Evolutionary conservation across 1,284 basidiomycete genomes (phyloP), one percentile per base, ranked within the genome.

Genomic region (Neonothopanus nambi): DNA sequence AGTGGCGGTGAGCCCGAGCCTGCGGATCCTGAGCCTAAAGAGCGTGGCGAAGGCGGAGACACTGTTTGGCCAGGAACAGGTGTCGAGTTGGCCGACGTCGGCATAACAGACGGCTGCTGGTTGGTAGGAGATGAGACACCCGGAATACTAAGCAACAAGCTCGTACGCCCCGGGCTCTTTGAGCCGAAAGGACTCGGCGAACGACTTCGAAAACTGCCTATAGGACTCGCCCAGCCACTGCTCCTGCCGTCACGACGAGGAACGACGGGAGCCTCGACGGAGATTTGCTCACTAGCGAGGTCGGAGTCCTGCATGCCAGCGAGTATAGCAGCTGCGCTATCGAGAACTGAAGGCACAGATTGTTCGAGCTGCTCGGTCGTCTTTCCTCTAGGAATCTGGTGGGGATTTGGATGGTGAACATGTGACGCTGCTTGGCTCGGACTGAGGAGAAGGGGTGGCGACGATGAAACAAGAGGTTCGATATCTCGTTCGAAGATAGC

Each of bases 401-500:
- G 89, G 0, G 88, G 85, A 64, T 87, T 82, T 9, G 65, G 63
- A 7, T 68, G 69, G 63, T 77, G 78, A 36, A 48, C 17, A 13
- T 33, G n/a, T 2, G 24, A 18, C 15, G 51, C 13, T 5, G 44
- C 8, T 18, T 21, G 17, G 11, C 18, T 18, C 5, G 49, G 30
- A 5, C 8, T 24, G 24, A 28, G 13, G 26, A 26, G 26, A 20
- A 13, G n/a, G 24, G 40, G 20, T 36, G 5, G 20, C 20, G 28
- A 78, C 1, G 80, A 77, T 0, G 81, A 74, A 9, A 54, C 71
- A 38, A 87, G 69, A 20, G 85, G 82, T 61, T 91, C 89, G 58
- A 91, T 89, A 64, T 91, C 89, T 41, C 89, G 82, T 67, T 91
- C 88, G 55, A 91, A 91, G 52, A 91, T 91, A 44, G 88, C 89